Evolutionary conservation across 768 basidiomycete species (phyloP), one percentile per base, ranked within the genome.

Genomic region (Trametes meyenii): DNA sequence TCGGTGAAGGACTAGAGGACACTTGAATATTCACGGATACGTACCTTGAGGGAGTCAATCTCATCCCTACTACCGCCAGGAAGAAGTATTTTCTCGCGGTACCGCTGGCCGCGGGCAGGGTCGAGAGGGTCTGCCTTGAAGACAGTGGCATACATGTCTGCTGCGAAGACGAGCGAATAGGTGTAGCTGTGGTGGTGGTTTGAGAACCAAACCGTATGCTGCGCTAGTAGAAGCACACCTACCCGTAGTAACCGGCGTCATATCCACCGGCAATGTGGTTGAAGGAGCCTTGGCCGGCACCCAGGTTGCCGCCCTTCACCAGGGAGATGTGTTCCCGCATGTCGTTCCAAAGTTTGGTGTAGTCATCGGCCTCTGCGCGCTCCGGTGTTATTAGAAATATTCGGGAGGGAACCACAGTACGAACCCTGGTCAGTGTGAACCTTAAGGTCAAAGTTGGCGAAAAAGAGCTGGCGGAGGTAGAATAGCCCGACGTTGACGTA

Each of bases 401-500:
- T 12, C 39, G 16, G 11, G 1, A 26, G 14, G 36, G 8, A 29
- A 1, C 17, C 12, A 38, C 33, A 42, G 35, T 6, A 66, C 74
- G 40, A 42, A 85, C 89, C 81, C 77, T 86, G 79, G 65, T 85
- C 83, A 1, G 85, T 87, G 73, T 90, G 90, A 8, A 91, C 84
- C 69, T 86, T 84, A 68, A 90, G 80, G 72, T 92, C 90, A 65
- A 85, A 91, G 67, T 85, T 85, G 62, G 87, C 91, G 68, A 92
- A 92, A 81, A 93, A 94, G 6, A 94, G 76, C 70, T 95, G 93
- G 26, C 90, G 85, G 12, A 92, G 81, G 73, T 89, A 90, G 74
- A 86, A 90, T 35, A 95, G 74, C 10, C 93, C 94, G 42, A 90
- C 83, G 58, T 94, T 92, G 62, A 90, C 88, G 62, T 92, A 92